phyloP scores from a whole-genome alignment of 139 green algal species.

The Trebouxia sp. region DNA sequence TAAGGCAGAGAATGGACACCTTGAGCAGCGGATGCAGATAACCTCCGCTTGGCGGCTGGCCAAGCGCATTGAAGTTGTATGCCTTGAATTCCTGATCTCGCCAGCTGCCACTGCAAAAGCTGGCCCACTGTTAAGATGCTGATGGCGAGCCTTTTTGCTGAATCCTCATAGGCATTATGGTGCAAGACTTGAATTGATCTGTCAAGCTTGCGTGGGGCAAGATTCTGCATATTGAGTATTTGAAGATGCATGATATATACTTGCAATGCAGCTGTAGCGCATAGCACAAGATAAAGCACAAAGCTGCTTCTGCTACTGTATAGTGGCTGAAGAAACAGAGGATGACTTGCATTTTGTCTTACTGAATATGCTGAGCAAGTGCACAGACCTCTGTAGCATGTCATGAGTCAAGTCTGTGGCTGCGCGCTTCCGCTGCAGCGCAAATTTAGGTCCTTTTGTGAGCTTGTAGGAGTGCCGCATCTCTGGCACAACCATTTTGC shows the following conservation, averaged over 20 bases:
- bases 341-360: not conserved
- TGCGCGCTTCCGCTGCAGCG: constrained; percentile 86
- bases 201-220: too few species aligned
- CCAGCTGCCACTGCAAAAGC: constrained; percentile 79
- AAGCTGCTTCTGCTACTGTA: too few species aligned
- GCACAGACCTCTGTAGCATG: constrained; percentile 81
- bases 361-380: not conserved
- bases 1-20: too few species aligned
- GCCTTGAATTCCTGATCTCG: constrained; percentile 88
- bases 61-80: constrained; percentile 96
- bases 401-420: constrained; percentile 94
- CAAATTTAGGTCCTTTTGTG: constrained; percentile 93
- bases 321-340: too few species aligned
- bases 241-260: too few species aligned
- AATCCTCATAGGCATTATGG: too few species aligned
- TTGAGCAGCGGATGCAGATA: constrained; percentile 98
- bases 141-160: too few species aligned
- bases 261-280: too few species aligned
- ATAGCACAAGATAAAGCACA: too few species aligned
- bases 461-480: constrained; percentile 86
- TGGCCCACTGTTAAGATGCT: too few species aligned
- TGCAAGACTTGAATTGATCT: too few species aligned
- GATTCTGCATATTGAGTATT: too few species aligned
- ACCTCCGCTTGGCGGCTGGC: constrained; percentile 64
- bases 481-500: constrained; percentile 78